Base-by-base conservation (phyloP, 106 monocot species). In the Iris macrosiphon region DNA sequence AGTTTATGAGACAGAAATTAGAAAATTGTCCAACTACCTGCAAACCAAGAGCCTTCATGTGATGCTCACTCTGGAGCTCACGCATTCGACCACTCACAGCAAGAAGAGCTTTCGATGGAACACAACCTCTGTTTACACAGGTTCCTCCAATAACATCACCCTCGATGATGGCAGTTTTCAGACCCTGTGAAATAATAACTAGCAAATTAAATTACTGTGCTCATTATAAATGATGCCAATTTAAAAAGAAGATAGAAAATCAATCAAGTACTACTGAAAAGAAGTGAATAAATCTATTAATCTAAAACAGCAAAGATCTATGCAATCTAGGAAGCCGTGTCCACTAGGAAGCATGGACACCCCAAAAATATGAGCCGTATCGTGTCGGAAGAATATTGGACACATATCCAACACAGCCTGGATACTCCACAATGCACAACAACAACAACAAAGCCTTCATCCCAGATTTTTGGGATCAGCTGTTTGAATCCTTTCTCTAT, bases 121-220 rank as follows among this genome's bases (percentile, higher is more conserved):
- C 92, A 72, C 92, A 92, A 25, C 92, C 92, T 70, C 79, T 75
- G 63, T 92, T 92, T 22, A 92, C 92, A 77, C 92, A 92, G 20
- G 92, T 92, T 30, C 92, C 87, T 38, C 92, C 92, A 60, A 92
- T 66, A 55, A 87, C 61, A 72, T 87, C 86, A 31, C 92, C 92
- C 57, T 92, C 86, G 59, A 92, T 83, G 23, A 87, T 87, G 5
- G 92, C 83, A 54, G 92, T 92, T 71, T 92, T 92, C 38, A 87
- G 53, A 42, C 92, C 92, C 87, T 92, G 55, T 25, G 13, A 33
- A 54, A 32, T 19, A 15, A 34, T 1, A 20, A 6, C 18, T 18
- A 28, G 1, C 39, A 39, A 9, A 40, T 15, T 15, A 15, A 15
- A 40, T 11, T 11, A 15, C 15, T 40, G 39, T 15, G 9, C 39